A percentile compares a stretch with the other conserved stretches of the same genome.
Conservation (phyloP, 2,329 filamentous ascomycete species). For the Aspergillus sp. region DNA sequence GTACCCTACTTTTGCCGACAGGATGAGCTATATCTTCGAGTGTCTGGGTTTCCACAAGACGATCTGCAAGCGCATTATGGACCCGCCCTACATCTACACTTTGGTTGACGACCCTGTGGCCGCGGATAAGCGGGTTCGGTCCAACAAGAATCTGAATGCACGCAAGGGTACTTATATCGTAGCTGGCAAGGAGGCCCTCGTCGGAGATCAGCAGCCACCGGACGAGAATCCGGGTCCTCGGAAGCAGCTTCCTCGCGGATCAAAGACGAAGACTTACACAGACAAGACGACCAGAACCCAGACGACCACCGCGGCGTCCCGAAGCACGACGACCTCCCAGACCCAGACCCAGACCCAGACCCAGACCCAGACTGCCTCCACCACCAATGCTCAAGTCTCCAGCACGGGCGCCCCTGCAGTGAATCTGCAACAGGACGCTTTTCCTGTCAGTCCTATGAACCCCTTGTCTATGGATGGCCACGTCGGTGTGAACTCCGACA, state of each 20-base stretch:
- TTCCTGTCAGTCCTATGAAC: too few species aligned
- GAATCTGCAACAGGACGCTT: not conserved
- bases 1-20: conserved; percentile 21
- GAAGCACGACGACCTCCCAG: not conserved
- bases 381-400: not conserved
- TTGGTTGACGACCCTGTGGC: conserved; percentile 38
- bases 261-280: not conserved
- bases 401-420: not conserved
- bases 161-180: conserved; percentile 33
- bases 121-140: conserved; percentile 27
- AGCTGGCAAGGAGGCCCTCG: conserved; percentile 31
- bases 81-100: conserved; percentile 29
- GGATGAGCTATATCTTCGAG: conserved; percentile 17
- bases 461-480: too few species aligned
- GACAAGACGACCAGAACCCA: not conserved
- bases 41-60: conserved; percentile 33
- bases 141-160: conserved; percentile 33
- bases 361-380: not conserved
- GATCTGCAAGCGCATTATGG: conserved; percentile 41
- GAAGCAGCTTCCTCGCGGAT: too few species aligned
- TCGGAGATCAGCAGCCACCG: conserved; percentile 4
- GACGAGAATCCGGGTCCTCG: not conserved
- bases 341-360: not conserved
- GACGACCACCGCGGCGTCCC: not conserved
- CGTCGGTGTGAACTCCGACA: too few species aligned